Base-by-base conservation (phyloP, 495 filamentous ascomycete species). In the Podospora anserina region DNA sequence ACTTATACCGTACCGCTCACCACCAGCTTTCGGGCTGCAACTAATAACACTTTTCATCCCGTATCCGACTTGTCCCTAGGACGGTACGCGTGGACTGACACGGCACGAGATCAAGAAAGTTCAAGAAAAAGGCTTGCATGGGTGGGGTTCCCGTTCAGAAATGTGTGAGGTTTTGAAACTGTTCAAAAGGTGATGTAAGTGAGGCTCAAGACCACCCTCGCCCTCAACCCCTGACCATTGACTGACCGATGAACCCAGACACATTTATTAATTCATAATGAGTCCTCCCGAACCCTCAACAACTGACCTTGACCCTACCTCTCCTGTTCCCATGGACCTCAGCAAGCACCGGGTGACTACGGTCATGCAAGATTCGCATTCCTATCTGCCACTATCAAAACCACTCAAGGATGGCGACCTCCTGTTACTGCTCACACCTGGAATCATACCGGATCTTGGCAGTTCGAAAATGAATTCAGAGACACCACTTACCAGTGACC, bases 361-460 rank as follows among this genome's bases (percentile, higher is more conserved):
- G 28, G 71, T 79, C 19, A 58, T 79, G 15, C 75, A 76, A 61
- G 78, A 80, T 64, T 74, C 72, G 11, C 76, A 80, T 63, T 72
- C 78, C 55, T 79, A 72, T 69, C 75, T 83, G 23, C 82, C 81
- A 28, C 75, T 84, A 61, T 78, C 77, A 49, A 78, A 73, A 58
- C 67, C 75, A 55, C 77, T 83, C 27, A 74, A 73, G 53, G 77
- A 83, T 30, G 77, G 79, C 34, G 84, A 87, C 70, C 80, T 85
- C 53, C 75, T 89, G 54, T 75, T 88, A 44, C 85, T 89, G 23
- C 77, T 89, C n/a, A 88, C 87, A 15, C 87, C 87, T 30, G 86
- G 84, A 16, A 83, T 88, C 56, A 75, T 83, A 56, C 78, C 81
- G 56, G 75, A 81, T 39, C 70, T 78, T 62, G 75, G 74, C 61